Base-by-base conservation (phyloP, 805 yeast species). In the Saccharomycopsis fibuligera region DNA sequence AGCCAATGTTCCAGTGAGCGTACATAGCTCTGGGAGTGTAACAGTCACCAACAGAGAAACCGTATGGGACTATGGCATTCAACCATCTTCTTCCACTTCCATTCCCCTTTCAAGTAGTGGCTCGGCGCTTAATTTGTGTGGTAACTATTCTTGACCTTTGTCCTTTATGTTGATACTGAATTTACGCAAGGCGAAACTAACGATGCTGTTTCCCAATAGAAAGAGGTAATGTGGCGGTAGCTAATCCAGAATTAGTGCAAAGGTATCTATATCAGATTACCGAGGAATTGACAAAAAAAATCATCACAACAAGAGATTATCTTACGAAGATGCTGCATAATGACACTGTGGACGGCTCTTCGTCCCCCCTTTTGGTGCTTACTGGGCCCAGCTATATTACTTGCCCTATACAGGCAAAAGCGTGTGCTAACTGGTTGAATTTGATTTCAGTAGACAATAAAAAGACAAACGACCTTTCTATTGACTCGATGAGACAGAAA, bases 201-300 rank as follows among this genome's bases (percentile, higher is more conserved):
- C 27, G n/a, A 16, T 22, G 9, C 5, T 23, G 4, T 22, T 21
- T 17, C 44, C 10, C 17, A 5, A 27, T 41, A 50, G 70, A 63
- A 45, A 58, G 60, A 38, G 71, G 71, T 8, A 64, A 65, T 22
- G 60, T 63, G 35, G 63, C 69, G 1, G 62, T 70, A 21, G 68
- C 72, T 3, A 72, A 67, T 52, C 76, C 77, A 0, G 74, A 70
- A 49, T 68, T 71, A 6, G 60, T 70, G 5, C 76, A 72, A 49
- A 64, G 65, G 42, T 62, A 62, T 41, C 50, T 72, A 27, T 66
- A 60, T 42, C 75, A 76, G 2, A 58, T 64, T 3, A 55, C 66
- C 27, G 62, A 60, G 9, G 42, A 44, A 2, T 54, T 67, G 19
- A 57, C 63, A 30, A 31, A 49, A 9, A 64, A 66, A 47, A 64